phyloP scores from a whole-genome alignment of 2,329 filamentous ascomycete genomes.

The Zymoseptoria passerinii region DNA sequence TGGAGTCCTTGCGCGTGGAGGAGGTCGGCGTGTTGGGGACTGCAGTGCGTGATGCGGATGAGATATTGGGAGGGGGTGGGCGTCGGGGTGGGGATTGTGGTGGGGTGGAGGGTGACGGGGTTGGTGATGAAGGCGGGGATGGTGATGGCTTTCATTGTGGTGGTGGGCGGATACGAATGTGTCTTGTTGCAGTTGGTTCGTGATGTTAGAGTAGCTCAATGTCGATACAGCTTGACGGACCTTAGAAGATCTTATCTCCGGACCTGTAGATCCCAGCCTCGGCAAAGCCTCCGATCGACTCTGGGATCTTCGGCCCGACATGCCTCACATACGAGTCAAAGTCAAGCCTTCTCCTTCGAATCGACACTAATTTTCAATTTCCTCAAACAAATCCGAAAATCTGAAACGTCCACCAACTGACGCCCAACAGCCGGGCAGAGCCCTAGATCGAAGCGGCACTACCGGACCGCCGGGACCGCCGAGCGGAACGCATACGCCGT shows the following conservation, averaged over 20 bases:
- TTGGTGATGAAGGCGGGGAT: conserved; percentile 31
- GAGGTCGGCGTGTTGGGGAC: conserved; percentile 53
- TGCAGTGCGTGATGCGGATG: conserved; percentile 46
- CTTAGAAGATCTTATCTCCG: background rate
- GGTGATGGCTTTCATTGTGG: conserved; percentile 36
- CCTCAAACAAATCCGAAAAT: no score
- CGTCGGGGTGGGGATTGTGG: conserved; percentile 28
- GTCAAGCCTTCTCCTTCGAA: background rate
- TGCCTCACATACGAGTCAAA: background rate
- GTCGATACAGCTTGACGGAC: background rate
- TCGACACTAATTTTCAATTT: background rate
- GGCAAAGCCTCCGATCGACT: background rate
- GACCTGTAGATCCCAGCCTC: background rate
- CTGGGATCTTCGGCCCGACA: background rate
- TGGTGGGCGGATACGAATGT: no score
- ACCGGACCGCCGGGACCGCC: no score
- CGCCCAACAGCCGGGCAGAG: no score
- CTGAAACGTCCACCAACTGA: no score
- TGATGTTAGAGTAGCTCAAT: no score
- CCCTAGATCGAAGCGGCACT: no score
- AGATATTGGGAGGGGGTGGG: conserved; percentile 33
- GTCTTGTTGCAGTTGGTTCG: no score
- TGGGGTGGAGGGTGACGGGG: conserved; percentile 22
- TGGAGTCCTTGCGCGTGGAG: conserved; percentile 52
- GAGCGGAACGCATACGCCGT: no score